Conservation (phyloP, 177 flowering plant species). For the Telopea speciosissima region DNA sequence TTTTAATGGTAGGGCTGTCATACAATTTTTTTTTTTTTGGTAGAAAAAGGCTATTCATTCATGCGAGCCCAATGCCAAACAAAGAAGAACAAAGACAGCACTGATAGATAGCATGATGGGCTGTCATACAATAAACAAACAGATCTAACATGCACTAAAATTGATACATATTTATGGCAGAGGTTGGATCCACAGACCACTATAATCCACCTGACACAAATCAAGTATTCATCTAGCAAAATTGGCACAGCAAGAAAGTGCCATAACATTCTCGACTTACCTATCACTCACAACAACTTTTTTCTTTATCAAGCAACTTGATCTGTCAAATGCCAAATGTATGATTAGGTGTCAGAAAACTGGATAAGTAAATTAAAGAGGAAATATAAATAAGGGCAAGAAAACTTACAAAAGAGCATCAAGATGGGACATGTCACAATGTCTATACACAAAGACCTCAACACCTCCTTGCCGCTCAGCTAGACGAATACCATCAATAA, state of each 20-base stretch:
- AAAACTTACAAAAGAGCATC: conserved; percentile 57
- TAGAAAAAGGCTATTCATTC: too few species aligned
- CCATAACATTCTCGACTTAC: conserved; percentile 29
- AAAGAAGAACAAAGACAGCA: too few species aligned
- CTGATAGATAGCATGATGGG: too few species aligned
- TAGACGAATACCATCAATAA: conserved; percentile 93
- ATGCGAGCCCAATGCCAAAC: too few species aligned
- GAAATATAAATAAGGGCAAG: conserved; percentile 1
- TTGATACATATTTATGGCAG: neutral
- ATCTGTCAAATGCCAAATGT: conserved; percentile 42
- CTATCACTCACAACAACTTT: conserved; percentile 91
- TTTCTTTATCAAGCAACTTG: conserved; percentile 57
- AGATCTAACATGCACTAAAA: neutral
- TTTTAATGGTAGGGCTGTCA: neutral
- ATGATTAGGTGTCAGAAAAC: conserved; percentile 7
- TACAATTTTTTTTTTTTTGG: too few species aligned
- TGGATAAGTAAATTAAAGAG: neutral
- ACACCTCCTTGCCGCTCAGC: conserved; percentile 61
- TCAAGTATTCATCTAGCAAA: neutral
- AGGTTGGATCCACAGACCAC: neutral
- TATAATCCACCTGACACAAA: neutral
- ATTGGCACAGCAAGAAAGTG: neutral
- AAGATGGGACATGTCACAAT: conserved; percentile 84
- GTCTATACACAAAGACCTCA: conserved; percentile 62
- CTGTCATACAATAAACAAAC: neutral